A percentile compares a stretch with the other conserved stretches of the same genome.
Conservation (phyloP, 352 stramenopile genomes). For the Globisporangium radiosum region DNA sequence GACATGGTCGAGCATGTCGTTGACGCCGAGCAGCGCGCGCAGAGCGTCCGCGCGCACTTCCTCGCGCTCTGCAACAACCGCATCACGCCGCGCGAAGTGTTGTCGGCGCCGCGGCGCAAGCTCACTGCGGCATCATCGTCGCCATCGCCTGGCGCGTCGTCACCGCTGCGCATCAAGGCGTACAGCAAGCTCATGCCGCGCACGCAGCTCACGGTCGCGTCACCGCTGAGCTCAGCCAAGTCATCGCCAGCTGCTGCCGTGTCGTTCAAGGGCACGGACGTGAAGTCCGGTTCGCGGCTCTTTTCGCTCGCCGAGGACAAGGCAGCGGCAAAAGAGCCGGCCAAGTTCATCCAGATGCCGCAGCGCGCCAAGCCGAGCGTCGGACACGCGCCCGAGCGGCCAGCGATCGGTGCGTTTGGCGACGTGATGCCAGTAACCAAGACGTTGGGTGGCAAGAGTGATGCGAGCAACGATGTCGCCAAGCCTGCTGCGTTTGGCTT, state of each 20-base stretch:
- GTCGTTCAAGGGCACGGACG: slow-evolving; percentile 47
- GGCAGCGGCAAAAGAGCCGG: slow-evolving; percentile 31
- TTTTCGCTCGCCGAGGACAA: slow-evolving; percentile 59
- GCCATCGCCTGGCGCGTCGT: slow-evolving; percentile 13
- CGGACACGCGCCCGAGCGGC: slow-evolving; percentile 32
- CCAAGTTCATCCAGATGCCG: slow-evolving; percentile 43
- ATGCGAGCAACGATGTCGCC: neutral
- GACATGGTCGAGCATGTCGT: slow-evolving; percentile 44
- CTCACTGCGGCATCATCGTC: slow-evolving; percentile 6
- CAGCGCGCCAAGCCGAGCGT: slow-evolving; percentile 31
- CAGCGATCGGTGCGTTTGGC: slow-evolving; percentile 12
- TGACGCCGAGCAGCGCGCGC: slow-evolving; percentile 33
- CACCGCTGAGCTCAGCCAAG: slow-evolving; percentile 48
- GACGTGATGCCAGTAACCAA: neutral
- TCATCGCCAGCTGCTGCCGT: slow-evolving; percentile 24
- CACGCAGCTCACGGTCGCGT: slow-evolving; percentile 59
- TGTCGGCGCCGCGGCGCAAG: slow-evolving; percentile 34
- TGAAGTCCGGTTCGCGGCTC: slow-evolving; percentile 53
- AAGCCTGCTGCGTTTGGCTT: slow-evolving; percentile 11
- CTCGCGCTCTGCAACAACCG: slow-evolving; percentile 55
- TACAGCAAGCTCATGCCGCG: slow-evolving; percentile 69
- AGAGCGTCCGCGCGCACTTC: slow-evolving; percentile 43
- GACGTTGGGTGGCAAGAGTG: slow-evolving; percentile 1
- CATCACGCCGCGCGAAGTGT: slow-evolving; percentile 52
- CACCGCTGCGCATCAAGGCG: slow-evolving; percentile 34